phyloP scores from a whole-genome alignment of 331 rosid species.

The Rhamnella rubrinervis region DNA sequence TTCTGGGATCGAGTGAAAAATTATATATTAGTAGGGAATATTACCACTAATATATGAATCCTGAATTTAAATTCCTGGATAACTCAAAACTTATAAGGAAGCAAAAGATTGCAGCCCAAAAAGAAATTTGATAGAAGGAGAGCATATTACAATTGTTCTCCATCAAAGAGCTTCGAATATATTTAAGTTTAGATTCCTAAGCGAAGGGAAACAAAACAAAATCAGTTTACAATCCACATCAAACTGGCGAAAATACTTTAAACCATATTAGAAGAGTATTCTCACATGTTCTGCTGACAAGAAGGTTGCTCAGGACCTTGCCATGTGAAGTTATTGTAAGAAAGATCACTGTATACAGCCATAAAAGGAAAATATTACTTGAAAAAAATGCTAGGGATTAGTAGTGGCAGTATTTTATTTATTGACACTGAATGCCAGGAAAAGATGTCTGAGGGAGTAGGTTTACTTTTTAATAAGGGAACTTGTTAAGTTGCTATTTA shows the following conservation, averaged over 20 bases:
- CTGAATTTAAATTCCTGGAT: not conserved
- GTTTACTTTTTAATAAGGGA: too few species aligned
- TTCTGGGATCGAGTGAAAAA: constrained; percentile 39
- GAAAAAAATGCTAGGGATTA: too few species aligned
- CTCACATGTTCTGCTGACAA: constrained; percentile 64
- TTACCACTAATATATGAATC: not conserved
- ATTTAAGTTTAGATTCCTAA: constrained; percentile 76
- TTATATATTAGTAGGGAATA: constrained; percentile 20
- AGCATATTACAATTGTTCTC: constrained; percentile 51
- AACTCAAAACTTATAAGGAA: not conserved
- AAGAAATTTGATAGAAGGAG: constrained; percentile 21
- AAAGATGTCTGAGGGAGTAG: not conserved
- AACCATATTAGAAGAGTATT: constrained; percentile 8
- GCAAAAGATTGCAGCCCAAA: not conserved
- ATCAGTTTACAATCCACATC: constrained; percentile 23
- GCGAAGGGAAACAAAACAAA: constrained; percentile 22
- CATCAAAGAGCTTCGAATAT: constrained; percentile 59
- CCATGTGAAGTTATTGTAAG: constrained; percentile 81
- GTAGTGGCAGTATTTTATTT: not conserved
- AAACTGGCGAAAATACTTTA: constrained; percentile 2
- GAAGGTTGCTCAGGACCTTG: constrained; percentile 56
- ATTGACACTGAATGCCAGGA: not conserved
- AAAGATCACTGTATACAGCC: constrained; percentile 70
- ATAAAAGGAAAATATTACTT: constrained; percentile 6
- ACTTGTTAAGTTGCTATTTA: too few species aligned